Evolutionary conservation across 768 basidiomycete species (phyloP).

Genomic region (Serendipita sp.): DNA sequence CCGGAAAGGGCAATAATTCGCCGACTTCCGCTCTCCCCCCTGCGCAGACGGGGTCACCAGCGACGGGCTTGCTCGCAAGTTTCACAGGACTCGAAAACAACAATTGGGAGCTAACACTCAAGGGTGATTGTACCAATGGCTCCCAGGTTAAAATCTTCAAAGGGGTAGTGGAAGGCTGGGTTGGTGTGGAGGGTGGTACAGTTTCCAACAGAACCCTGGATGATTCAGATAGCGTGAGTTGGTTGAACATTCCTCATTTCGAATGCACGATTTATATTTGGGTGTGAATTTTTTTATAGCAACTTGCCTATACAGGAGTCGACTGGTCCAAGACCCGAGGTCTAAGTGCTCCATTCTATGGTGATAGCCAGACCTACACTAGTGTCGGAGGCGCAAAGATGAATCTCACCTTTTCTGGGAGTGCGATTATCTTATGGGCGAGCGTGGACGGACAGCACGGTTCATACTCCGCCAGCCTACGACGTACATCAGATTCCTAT

Average conservation of each 20-base stretch:
- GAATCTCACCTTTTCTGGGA: not conserved
- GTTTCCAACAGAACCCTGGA: not conserved
- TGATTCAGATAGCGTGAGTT: not conserved
- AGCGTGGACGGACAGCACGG: constrained; percentile 3
- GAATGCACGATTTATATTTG: not conserved
- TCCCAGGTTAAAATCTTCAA: not conserved
- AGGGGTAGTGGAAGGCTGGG: not conserved
- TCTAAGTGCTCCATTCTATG: not conserved
- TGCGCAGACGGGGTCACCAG: not conserved
- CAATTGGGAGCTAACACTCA: not conserved
- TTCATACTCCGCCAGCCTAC: not conserved
- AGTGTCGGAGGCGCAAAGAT: not conserved
- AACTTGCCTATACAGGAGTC: not conserved
- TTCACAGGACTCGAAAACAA: not conserved
- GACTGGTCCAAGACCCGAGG: not conserved
- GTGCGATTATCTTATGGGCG: not conserved
- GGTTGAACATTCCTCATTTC: not conserved
- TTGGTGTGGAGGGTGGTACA: not conserved
- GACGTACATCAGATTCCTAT: not conserved
- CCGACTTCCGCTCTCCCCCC: not conserved
- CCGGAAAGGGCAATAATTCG: not conserved
- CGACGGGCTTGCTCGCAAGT: not conserved
- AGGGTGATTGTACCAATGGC: not conserved
- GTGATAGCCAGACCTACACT: not conserved
- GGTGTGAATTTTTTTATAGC: not conserved